Base-by-base conservation (phyloP, 2,329 filamentous ascomycete genomes). In the Aureobasidium mangrovei region DNA sequence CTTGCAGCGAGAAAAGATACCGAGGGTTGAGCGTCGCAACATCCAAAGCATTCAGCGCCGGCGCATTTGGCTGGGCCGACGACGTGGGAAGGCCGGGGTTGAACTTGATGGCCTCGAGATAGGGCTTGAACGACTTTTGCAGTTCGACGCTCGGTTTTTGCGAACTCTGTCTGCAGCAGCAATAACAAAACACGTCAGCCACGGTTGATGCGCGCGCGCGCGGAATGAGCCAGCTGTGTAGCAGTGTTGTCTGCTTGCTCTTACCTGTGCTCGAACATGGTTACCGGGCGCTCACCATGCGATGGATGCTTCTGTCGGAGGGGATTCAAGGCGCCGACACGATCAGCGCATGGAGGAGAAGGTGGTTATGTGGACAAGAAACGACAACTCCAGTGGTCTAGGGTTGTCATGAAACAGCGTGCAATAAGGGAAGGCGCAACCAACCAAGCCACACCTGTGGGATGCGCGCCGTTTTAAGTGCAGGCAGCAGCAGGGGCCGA, bases 61-160 rank as follows among this genome's bases (percentile, higher is more conserved):
- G 66, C 61, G 47, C 64, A 62, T 56, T 61, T 60, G 72, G 64
- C 64, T 72, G 64, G 61, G 73, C 63, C 63, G 42, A 59, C 56
- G 38, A 35, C 36, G 29, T 31, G 44, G 18, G 10, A 42, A 31
- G 31, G 39, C 7, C 38, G 36, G 47, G 47, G 27, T 42, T 38
- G 32, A 44, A 40, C 31, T 38, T 46, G 32, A 94, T 75, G 63
- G 91, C 82, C 44, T 88, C 86, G 65, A 95, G 95, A 61, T 82
- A 84, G 64, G 88, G 82, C 69, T 87, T 87, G 73, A 95, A 95
- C 69, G 82, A 84, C 71, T 83, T 83, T 68, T 93, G 83, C 66
- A 95, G 79, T 64, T 91, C 88, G 67, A 91, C 86, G 69, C 82
- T 84, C 54, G 90, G 90, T 75, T 95, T 95, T 70, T 90, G 87